Base-by-base conservation (phyloP, 164 flowering plant genomes). In the Chloranthus sessilifolius region DNA sequence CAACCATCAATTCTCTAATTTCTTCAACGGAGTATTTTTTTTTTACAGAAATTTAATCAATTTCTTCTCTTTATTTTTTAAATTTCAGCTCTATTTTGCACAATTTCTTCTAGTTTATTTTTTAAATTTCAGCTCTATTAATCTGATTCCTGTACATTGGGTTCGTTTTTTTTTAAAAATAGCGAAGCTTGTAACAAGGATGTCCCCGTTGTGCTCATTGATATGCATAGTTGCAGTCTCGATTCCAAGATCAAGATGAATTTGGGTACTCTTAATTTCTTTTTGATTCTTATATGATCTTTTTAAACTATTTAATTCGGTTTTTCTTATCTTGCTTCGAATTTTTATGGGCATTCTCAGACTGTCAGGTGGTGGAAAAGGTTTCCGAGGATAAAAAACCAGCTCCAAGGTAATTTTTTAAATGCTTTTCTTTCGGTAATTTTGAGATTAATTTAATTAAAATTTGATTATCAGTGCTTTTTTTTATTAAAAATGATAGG, bases 161-260 rank as follows among this genome's bases (percentile, higher is more conserved):
- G 7, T 28, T 22, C n/a, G 19, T 25, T 5, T 20, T 25, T 16
- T 20, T 15, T 44, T 25, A 21, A 27, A 48, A 56, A 54, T 77
- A 85, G 96, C 64, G 95, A 80, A 3, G 85, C 76, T 44, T 88
- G 98, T 59, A 76, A 74, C 19, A 92, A 82, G 58, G 76, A 77
- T 64, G 90, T 92, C 0, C 74, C 96, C 0, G 89, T 83, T 25
- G 96, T 78, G 9, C 76, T 92, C 6, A 85, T 92, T 26, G 72
- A 77, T 60, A 69, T 92, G 74, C 98, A 92, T 56, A 72, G 60
- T 47, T 92, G 96, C 49, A 78, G 83, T 61, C 85, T 85, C 30
- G 98, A 92, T 29, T 90, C 96, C 22, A 85, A 77, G 53, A 82
- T 92, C 62, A 85, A 75, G 70, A 79, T 80, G 94, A 83, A 74